Conservation (phyloP, 2,329 filamentous ascomycete genomes). For the Microsporum audouinii region DNA sequence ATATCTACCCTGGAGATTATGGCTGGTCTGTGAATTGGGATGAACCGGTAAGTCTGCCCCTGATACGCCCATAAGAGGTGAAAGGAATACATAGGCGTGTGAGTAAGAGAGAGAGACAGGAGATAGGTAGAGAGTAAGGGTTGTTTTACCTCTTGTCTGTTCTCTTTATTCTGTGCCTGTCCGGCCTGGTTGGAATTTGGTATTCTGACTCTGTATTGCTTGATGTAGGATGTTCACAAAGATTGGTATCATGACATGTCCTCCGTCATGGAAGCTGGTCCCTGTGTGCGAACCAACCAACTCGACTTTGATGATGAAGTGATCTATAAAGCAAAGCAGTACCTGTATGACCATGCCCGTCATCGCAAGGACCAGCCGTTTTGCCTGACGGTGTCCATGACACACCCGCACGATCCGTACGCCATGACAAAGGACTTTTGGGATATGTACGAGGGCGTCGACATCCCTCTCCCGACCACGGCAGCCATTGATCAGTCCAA, state of each 20-base stretch:
- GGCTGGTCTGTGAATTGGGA: conserved; percentile 97
- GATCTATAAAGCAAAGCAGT: conserved; percentile 82
- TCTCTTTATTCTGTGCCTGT: too few species aligned
- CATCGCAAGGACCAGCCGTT: conserved; percentile 68
- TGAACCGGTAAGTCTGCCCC: conserved; percentile 47
- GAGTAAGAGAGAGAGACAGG: not conserved
- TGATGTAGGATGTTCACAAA: conserved; percentile 44
- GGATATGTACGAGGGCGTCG: conserved; percentile 80
- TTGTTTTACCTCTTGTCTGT: too few species aligned
- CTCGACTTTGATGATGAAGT: conserved; percentile 94
- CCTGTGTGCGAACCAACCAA: conserved; percentile 85
- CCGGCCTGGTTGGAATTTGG: too few species aligned
- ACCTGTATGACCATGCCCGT: conserved; percentile 82
- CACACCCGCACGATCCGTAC: conserved; percentile 90
- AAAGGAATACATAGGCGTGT: too few species aligned
- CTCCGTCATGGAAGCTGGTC: conserved; percentile 79
- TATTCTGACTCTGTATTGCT: not conserved
- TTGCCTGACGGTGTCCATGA: conserved; percentile 81
- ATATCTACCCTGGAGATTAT: conserved; percentile 90
- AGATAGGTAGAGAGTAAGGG: too few species aligned
- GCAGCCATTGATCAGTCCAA: conserved; percentile 61
- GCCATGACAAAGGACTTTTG: conserved; percentile 89
- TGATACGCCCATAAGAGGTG: too few species aligned
- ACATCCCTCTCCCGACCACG: conserved; percentile 72
- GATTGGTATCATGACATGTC: conserved; percentile 97